Base-by-base conservation (phyloP, 164 flowering plant species). In the Protea cynaroides region DNA sequence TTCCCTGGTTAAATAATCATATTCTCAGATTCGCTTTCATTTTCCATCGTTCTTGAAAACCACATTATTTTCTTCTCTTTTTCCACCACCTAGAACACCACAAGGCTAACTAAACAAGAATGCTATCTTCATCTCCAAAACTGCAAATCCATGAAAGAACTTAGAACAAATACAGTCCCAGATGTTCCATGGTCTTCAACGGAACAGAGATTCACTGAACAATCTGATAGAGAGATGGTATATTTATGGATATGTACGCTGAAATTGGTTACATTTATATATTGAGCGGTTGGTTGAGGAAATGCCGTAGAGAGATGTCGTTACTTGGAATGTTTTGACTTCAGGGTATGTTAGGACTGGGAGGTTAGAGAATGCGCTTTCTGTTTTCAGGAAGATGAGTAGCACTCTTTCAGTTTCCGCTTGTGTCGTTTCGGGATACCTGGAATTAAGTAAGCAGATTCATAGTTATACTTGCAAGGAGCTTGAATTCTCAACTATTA, bases 371-470 rank as follows among this genome's bases (percentile, higher is more conserved):
- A 82, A 84, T 61, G 92, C 89, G 47, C 56, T 85, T 38, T 56
- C 9, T 43, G 73, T 76, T 58, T 90, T 78, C 58, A 21, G 47
- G 64, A 71, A 51, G 51, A 86, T 91, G 92, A 62, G 63, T 58
- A 85, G 83, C 74, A 82, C 89, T 51, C 78, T 91, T 25, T 79
- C 91, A 7, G n/a, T n/a, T n/a, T n/a, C n/a, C n/a, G 96, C 93
- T 18, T 91, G 91, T 72, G 65, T 69, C 12, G 84, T 81, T 4
- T 55, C 84, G 75, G 77, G 72, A 49, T 67, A 76, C 63, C 72
- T 85, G 83, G 89, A 88, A 56, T 71, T 86, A 65, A 96, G 93
- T 13, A 75, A 72, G 78, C 77, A 81, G 47, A 78, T 91, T 59
- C 90, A 89, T 55, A 22, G 64, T 19, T 83, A 78, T 72, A 71